Evolutionary conservation across 768 basidiomycete genomes (phyloP), one percentile per base, ranked within the genome.

Genomic region (Tylopilus plumbeoviolaceoides): DNA sequence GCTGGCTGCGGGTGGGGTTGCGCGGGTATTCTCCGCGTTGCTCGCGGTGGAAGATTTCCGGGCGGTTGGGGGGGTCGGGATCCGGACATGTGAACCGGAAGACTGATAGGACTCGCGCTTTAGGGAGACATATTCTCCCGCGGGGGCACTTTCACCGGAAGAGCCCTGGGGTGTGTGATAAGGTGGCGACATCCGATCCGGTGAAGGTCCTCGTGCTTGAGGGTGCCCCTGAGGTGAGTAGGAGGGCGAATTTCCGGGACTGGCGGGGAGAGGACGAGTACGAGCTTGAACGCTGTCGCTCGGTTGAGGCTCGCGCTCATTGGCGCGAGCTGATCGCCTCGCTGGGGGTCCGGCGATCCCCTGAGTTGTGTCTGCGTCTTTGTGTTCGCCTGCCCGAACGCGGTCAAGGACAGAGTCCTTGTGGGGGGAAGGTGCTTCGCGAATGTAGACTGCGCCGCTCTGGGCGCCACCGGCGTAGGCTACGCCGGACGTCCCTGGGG

Each of bases 401-500:
- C 82, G 73, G 58, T 87, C 84, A 31, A 80, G 74, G 51, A 72
- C 74, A 31, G 78, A 72, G 59, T 79, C 82, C 54, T 72, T 69
- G 68, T 76, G 78, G 9, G 76, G 73, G 7, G n/a, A 57, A 70
- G 53, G 59, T 65, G n/a, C 62, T n/a, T 30, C 30, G 30, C 11
- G 11, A 8, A 30, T 7, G 30, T 30, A 30, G 7, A 30, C 30
- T 30, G 30, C 11, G 30, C 30, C 30, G 30, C 30, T 30, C 30
- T 30, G 30, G 30, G 30, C 69, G 31, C 72, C 72, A 47, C 73
- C 74, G 30, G 63, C 57, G 60, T 77, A 77, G 6, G 75, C 75
- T 5, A 78, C 58, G 72, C 78, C 71, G 50, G 73, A 68, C 50
- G 70, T 71, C 57, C 70, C 58, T 62, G 65, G 61, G 60, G 70